Percentiles rank a stretch among this genome's conserved stretches.
phyloP scores from a whole-genome alignment of 352 stramenopile species.

The Pythium scleroteichum region DNA sequence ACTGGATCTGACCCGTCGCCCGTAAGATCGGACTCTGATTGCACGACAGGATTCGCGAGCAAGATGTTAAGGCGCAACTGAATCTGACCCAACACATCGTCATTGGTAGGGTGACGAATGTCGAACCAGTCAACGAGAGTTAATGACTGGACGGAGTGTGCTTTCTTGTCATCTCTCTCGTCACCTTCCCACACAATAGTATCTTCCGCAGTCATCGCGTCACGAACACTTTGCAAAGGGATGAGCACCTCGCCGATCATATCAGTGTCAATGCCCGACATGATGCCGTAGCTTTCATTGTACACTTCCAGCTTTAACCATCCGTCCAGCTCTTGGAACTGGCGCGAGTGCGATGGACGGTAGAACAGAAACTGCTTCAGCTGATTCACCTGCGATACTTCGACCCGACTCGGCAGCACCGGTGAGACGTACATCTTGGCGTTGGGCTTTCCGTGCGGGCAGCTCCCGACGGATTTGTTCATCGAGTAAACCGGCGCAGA shows the following conservation, averaged over 20 bases:
- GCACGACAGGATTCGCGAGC: conserved; percentile 49
- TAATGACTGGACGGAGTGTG: conserved; percentile 58
- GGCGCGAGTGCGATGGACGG: conserved; percentile 35
- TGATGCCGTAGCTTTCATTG: conserved; percentile 77
- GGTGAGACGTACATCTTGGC: conserved; percentile 62
- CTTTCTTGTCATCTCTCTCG: conserved; percentile 26
- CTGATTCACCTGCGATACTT: conserved; percentile 63
- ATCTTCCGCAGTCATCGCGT: conserved; percentile 64
- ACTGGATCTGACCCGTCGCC: conserved; percentile 30
- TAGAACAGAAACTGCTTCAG: conserved; percentile 84
- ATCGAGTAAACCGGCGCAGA: conserved; percentile 67
- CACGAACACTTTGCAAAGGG: conserved; percentile 64
- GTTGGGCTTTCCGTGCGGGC: conserved; percentile 65
- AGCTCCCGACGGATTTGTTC: conserved; percentile 62
- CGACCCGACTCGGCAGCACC: conserved; percentile 54
- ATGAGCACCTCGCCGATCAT: conserved; percentile 75
- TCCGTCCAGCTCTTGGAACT: conserved; percentile 42
- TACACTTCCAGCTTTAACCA: conserved; percentile 79
- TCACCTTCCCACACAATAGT: conserved; percentile 38
- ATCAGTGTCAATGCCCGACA: conserved; percentile 73
- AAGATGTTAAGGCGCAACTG: conserved; percentile 74
- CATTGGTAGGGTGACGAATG: conserved; percentile 51
- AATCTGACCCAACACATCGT: conserved; percentile 71
- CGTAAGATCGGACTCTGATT: conserved; percentile 7
- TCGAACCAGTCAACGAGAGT: conserved; percentile 84